Conservation (phyloP, 2,329 filamentous ascomycete genomes). For the Trichoderma pleuroti region DNA sequence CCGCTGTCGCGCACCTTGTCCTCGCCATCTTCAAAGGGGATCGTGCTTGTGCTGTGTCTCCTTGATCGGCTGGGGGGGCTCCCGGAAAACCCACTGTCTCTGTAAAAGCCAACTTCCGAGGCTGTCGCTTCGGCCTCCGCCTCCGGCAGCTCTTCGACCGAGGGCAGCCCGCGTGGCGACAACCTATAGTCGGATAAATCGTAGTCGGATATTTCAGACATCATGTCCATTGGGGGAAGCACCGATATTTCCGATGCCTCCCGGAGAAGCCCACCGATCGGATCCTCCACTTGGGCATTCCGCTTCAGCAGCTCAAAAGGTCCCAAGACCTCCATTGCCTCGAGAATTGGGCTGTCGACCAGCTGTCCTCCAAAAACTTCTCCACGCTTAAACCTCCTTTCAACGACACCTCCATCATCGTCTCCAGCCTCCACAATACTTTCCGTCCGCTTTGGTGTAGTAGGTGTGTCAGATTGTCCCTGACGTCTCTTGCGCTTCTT, state of each 20-base stretch:
- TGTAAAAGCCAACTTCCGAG: slow-evolving; percentile 20
- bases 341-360: slow-evolving; percentile 40
- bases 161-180: slow-evolving; percentile 43
- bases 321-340: slow-evolving; percentile 14
- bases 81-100: slow-evolving; percentile 30
- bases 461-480: neutral
- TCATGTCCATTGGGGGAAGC: slow-evolving; percentile 17
- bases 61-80: slow-evolving; percentile 43
- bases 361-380: slow-evolving; percentile 28
- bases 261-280: slow-evolving; percentile 30
- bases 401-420: slow-evolving; percentile 16
- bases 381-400: slow-evolving; percentile 27
- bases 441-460: slow-evolving; percentile 18
- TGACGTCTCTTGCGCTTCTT: slow-evolving; percentile 3
- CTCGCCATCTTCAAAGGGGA: slow-evolving; percentile 29
- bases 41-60: slow-evolving; percentile 31
- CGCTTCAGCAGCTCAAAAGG: slow-evolving; percentile 31
- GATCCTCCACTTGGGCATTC: slow-evolving; percentile 32
- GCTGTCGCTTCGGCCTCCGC: slow-evolving; percentile 36
- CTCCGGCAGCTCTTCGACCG: slow-evolving; percentile 51
- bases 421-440: slow-evolving; percentile 24
- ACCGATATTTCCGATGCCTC: slow-evolving; percentile 27
- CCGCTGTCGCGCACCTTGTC: slow-evolving; percentile 54
- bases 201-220: slow-evolving; percentile 16
- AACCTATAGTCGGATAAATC: slow-evolving; percentile 40